These are phyloP conservation scores for Wallacemonas rigidus DNA, from an alignment of 208 protist genomes.

Conservation along the genomic window DNA sequence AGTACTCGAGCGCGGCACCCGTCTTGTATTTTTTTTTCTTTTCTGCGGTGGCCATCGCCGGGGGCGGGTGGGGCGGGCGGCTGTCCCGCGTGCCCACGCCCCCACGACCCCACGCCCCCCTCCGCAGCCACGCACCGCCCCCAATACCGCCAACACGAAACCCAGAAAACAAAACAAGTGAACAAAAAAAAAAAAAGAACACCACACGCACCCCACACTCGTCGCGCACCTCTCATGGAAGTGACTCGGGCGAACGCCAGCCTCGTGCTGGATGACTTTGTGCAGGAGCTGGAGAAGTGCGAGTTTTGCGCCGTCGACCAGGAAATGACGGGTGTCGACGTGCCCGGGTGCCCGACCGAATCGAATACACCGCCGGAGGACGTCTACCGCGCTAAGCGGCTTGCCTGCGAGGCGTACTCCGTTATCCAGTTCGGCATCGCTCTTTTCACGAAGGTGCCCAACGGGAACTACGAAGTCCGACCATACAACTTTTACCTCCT, in stretches of 20 bases:
- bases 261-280: slow-evolving; percentile 54
- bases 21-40: no score
- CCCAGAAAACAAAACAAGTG: neutral
- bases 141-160: no score
- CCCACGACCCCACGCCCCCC: no score
- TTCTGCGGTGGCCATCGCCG: no score
- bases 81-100: no score
- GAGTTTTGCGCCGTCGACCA: slow-evolving; percentile 77
- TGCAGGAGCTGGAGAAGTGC: slow-evolving; percentile 40
- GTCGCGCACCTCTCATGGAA: slow-evolving; percentile 31
- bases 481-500: slow-evolving; percentile 82
- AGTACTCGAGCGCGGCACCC: no score
- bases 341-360: slow-evolving; percentile 17
- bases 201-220: neutral
- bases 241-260: slow-evolving; percentile 43
- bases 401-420: slow-evolving; percentile 50
- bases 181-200: neutral
- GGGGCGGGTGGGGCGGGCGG: no score
- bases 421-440: slow-evolving; percentile 82
- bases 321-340: slow-evolving; percentile 81
- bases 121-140: no score
- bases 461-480: slow-evolving; percentile 53
- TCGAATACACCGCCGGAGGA: slow-evolving; percentile 33
- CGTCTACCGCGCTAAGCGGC: slow-evolving; percentile 44
- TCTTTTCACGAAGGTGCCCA: slow-evolving; percentile 48